Evolutionary conservation across 1,284 basidiomycete species (phyloP).

Genomic region (Heimioporus punctisporus): DNA sequence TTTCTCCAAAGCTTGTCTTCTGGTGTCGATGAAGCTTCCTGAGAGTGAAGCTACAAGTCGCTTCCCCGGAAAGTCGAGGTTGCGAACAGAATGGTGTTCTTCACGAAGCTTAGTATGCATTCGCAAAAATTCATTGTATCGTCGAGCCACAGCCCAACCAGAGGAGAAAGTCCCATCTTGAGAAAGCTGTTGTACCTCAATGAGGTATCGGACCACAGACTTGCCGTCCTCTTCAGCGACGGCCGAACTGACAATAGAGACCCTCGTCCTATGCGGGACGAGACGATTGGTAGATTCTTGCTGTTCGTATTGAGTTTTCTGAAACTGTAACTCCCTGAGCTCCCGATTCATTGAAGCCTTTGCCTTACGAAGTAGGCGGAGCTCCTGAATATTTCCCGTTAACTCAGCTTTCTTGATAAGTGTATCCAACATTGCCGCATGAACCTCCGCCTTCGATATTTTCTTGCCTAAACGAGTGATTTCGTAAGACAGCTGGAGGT

Average conservation of each 20-base stretch:
- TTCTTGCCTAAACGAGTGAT: constrained; percentile 78
- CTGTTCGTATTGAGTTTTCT: constrained; percentile 90
- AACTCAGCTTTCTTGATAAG: constrained; percentile 94
- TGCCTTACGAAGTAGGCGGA: constrained; percentile 81
- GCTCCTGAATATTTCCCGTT: constrained; percentile 87
- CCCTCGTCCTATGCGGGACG: constrained; percentile 76
- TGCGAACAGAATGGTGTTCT: constrained; percentile 64
- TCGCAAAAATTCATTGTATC: constrained; percentile 94
- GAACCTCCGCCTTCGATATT: constrained; percentile 76
- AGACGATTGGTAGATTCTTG: constrained; percentile 88
- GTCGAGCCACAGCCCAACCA: constrained; percentile 90
- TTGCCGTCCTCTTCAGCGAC: constrained; percentile 83
- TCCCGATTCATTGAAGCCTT: constrained; percentile 84
- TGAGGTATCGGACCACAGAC: constrained; percentile 90
- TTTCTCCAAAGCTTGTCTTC: constrained; percentile 81
- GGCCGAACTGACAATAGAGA: constrained; percentile 79
- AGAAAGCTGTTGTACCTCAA: constrained; percentile 89
- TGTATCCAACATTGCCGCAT: constrained; percentile 83
- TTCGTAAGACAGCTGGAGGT: constrained; percentile 84
- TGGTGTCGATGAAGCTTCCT: constrained; percentile 82
- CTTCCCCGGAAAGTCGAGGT: constrained; percentile 90
- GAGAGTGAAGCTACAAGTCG: constrained; percentile 84
- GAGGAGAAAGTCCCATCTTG: constrained; percentile 74
- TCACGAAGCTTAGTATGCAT: constrained; percentile 88
- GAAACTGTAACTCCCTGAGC: constrained; percentile 83